Percentiles rank a stretch among this genome's conserved stretches.
Conservation (phyloP, 495 filamentous ascomycete genomes). For the Aspergillus cristatus region DNA sequence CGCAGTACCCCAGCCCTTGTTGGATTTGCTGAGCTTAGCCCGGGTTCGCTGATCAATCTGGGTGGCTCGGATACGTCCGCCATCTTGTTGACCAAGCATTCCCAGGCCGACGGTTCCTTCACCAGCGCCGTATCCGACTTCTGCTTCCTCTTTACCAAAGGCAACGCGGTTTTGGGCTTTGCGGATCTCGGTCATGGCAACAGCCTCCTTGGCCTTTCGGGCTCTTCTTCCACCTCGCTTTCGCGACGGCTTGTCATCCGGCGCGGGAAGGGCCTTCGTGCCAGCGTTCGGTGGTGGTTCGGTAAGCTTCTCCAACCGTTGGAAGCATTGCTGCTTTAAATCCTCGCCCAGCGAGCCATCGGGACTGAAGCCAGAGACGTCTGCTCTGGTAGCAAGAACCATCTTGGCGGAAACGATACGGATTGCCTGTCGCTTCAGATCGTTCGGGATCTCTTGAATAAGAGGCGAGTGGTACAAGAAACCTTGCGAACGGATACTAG, state of each 20-base stretch:
- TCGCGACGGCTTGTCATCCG: constrained; percentile 88
- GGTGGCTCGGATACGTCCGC: constrained; percentile 73
- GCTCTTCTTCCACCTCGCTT: constrained; percentile 91
- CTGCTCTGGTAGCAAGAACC: constrained; percentile 80
- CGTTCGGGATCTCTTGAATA: constrained; percentile 70
- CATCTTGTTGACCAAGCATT: constrained; percentile 86
- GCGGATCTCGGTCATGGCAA: constrained; percentile 91
- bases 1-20: constrained; percentile 85
- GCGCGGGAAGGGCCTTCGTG: constrained; percentile 77
- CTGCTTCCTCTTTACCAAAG: constrained; percentile 91
- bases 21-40: constrained; percentile 88
- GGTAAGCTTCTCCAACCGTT: constrained; percentile 86
- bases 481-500: constrained; percentile 84
- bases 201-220: constrained; percentile 92
- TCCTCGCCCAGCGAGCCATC: constrained; percentile 79
- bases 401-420: constrained; percentile 92
- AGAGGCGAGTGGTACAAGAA: constrained; percentile 89
- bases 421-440: constrained; percentile 90
- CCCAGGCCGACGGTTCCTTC: constrained; percentile 83
- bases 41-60: constrained; percentile 91
- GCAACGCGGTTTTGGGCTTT: constrained; percentile 95
- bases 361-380: constrained; percentile 72
- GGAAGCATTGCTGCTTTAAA: constrained; percentile 72
- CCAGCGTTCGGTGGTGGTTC: constrained; percentile 92
- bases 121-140: constrained; percentile 84